phyloP scores from a whole-genome alignment of 805 yeast genomes.

The Candida palmyrensis region DNA sequence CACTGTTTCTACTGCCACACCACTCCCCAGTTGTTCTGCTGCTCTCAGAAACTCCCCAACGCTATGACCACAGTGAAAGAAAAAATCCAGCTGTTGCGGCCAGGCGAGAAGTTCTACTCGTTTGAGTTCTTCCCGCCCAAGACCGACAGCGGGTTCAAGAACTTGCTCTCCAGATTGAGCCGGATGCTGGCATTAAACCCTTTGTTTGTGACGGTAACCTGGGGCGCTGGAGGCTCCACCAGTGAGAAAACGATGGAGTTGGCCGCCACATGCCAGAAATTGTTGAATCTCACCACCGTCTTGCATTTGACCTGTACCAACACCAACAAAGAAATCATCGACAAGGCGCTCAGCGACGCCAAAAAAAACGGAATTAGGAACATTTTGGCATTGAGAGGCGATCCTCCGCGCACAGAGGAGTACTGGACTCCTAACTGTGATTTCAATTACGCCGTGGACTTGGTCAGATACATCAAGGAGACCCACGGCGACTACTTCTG shows the following conservation, averaged over 20 bases:
- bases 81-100: conserved; percentile 42
- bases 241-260: conserved; percentile 80
- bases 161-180: conserved; percentile 77
- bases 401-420: conserved; percentile 80
- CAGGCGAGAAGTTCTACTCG: conserved; percentile 65
- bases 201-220: conserved; percentile 84
- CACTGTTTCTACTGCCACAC: too few relatives aligned
- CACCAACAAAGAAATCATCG: conserved; percentile 72
- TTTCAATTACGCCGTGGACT: conserved; percentile 77
- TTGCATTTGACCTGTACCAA: conserved; percentile 96
- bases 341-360: conserved; percentile 70
- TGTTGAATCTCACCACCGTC: conserved; percentile 81
- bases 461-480: conserved; percentile 71
- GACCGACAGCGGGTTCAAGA: conserved; percentile 82
- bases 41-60: too few relatives aligned
- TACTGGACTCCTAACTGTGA: conserved; percentile 51
- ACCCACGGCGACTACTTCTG: conserved; percentile 79
- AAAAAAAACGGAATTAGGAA: conserved; percentile 76
- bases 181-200: conserved; percentile 90
- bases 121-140: conserved; percentile 98
- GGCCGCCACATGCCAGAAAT: conserved; percentile 71
- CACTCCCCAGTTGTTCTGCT: too few relatives aligned
- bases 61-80: conserved; percentile 41
- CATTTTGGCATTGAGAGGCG: conserved; percentile 91
- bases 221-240: conserved; percentile 99